phyloP scores from a whole-genome alignment of 805 yeast species.

The Candida chauliodis region DNA sequence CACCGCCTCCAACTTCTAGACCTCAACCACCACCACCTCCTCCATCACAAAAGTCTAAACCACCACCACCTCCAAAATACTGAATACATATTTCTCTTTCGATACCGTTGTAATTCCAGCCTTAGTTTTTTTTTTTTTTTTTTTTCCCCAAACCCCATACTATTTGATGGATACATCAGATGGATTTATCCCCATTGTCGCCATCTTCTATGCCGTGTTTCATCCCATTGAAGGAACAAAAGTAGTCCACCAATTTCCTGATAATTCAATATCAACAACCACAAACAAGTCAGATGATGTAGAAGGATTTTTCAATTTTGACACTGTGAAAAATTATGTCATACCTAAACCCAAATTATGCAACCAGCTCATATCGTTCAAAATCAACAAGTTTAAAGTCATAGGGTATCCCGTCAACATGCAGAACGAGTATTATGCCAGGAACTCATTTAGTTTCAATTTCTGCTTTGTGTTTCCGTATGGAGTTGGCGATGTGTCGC shows the following conservation, averaged over 20 bases:
- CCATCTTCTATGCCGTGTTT: slow-evolving; percentile 85
- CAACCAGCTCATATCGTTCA: slow-evolving; percentile 72
- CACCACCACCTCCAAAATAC: slow-evolving; percentile 13
- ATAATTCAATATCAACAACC: slow-evolving; percentile 51
- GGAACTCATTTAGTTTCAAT: slow-evolving; percentile 91
- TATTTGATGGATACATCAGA: slow-evolving; percentile 30
- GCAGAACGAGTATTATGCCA: slow-evolving; percentile 67
- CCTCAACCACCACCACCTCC: slow-evolving; percentile 25
- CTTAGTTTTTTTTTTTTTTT: neutral
- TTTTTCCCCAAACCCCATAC: neutral
- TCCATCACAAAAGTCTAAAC: slow-evolving; percentile 17
- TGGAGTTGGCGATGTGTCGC: slow-evolving; percentile 66
- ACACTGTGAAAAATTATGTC: slow-evolving; percentile 80
- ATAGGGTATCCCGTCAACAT: slow-evolving; percentile 89
- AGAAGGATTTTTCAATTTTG: slow-evolving; percentile 62
- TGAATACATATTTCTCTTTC: neutral
- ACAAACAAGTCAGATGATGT: slow-evolving; percentile 13
- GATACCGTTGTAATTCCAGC: neutral
- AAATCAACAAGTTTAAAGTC: slow-evolving; percentile 65
- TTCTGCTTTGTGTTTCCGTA: slow-evolving; percentile 88
- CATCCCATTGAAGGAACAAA: slow-evolving; percentile 96
- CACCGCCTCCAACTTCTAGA: slow-evolving; percentile 13
- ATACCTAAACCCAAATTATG: slow-evolving; percentile 93
- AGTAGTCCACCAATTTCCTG: slow-evolving; percentile 87
- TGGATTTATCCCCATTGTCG: slow-evolving; percentile 86